Base-by-base conservation (phyloP, 495 filamentous ascomycete genomes). In the Patellaria atrata region DNA sequence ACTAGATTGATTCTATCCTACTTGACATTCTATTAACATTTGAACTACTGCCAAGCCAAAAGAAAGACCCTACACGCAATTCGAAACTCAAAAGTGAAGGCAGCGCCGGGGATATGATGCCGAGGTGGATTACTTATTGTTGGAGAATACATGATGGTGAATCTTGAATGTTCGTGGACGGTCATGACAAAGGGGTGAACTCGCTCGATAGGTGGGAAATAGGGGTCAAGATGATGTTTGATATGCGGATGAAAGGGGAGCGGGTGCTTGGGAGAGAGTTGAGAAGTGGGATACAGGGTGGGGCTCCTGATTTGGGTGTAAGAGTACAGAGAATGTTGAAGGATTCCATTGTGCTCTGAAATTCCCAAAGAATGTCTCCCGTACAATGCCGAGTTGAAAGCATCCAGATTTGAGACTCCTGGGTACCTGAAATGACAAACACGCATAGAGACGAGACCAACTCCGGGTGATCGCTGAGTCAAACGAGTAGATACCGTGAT, bases 101-200 rank as follows among this genome's bases (percentile, higher is more conserved):
- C 20, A 43, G 43, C 46, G 37, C 46, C 46, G 38, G 42, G 46
- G 42, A 45, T 50, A 50, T 50, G 46, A 50, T 50, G 46, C 46
- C 14, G 32, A 22, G 10, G 32, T 15, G 46, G 42, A 27, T 43
- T 22, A 17, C 40, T 25, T 27, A 26, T 19, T 27, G 12, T 17
- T 35, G 44, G 58, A 58, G 58, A 54, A 57, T 69, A 70, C 67
- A 70, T 65, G 67, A 70, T 45, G 63, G 67, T 67, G 67, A 62
- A 70, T 70, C 67, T 67, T 62, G 55, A 60, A 48, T 48, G 52
- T 55, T 57, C 49, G 38, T 45, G 41, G 35, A 28, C 28, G 40
- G 34, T 35, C 18, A 38, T 41, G 33, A 47, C 36, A 38, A 40
- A 39, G 35, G 48, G 48, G 33, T 46, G 13, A 43, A 35, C 40